Evolutionary conservation across 1,284 basidiomycete genomes (phyloP).

Genomic region (Thelephora terrestris): DNA sequence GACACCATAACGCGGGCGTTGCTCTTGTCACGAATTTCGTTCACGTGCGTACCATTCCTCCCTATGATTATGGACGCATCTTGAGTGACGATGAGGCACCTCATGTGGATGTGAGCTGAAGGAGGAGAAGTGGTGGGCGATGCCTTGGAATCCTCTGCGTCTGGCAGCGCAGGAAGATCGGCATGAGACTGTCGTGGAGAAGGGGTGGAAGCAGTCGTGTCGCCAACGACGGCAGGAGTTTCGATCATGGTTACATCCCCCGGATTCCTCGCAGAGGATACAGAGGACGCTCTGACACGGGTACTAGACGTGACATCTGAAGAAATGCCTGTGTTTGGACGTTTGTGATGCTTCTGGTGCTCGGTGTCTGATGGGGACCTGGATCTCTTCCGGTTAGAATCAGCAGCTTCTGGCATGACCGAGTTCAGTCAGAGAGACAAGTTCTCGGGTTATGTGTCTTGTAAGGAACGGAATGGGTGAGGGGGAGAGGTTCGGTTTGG

Average conservation of each 20-base stretch:
- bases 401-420: constrained; percentile 65
- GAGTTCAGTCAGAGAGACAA: constrained; percentile 27
- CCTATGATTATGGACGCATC: constrained; percentile 99
- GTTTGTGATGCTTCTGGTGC: constrained; percentile 61
- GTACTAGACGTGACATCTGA: constrained; percentile 28
- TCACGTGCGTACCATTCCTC: constrained; percentile 92
- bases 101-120: constrained; percentile 82
- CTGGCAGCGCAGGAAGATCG: constrained; percentile 16
- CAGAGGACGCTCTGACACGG: constrained; percentile 30
- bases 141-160: constrained; percentile 31
- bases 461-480: constrained; percentile 28
- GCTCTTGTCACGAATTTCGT: constrained; percentile 97
- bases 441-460: constrained; percentile 19
- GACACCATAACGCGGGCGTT: constrained; percentile 93
- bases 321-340: constrained; percentile 66
- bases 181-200: constrained; percentile 26
- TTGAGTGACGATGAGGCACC: constrained; percentile 95
- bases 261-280: constrained; percentile 14
- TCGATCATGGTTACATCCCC: constrained; percentile 57
- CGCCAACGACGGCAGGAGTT: constrained; percentile 33
- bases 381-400: constrained; percentile 73
- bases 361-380: constrained; percentile 77
- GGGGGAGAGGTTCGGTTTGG: constrained; percentile 28
- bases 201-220: constrained; percentile 48
- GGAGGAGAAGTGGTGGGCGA: constrained; percentile 28